Percentiles rank a stretch among this genome's conserved stretches.
phyloP scores from a whole-genome alignment of 306 rosid genomes.

The Fagus crenata region DNA sequence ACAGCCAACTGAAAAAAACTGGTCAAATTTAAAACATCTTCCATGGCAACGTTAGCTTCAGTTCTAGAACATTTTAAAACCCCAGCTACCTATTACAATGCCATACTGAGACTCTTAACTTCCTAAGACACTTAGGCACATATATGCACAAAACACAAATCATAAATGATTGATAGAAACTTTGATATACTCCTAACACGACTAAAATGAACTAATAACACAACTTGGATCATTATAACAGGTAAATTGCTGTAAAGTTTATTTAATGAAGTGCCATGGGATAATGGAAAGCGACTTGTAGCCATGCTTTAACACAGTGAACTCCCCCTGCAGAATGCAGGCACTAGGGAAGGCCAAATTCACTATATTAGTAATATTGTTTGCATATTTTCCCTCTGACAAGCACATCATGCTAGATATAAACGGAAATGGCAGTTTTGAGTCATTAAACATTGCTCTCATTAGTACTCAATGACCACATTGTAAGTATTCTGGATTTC shows the following conservation, averaged over 20 bases:
- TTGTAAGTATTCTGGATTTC: background rate
- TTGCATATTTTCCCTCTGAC: background rate
- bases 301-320: background rate
- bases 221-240: background rate
- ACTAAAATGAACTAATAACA: background rate
- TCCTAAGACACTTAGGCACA: no score
- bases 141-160: background rate
- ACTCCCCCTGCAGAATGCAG: background rate
- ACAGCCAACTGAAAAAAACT: background rate
- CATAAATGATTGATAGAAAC: background rate
- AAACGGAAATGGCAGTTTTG: background rate
- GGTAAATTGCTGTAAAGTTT: background rate
- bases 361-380: background rate
- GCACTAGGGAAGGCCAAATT: background rate
- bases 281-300: background rate
- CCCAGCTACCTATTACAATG: background rate
- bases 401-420: background rate
- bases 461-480: background rate
- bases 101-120: background rate
- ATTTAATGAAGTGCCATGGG: background rate
- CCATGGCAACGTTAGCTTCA: background rate
- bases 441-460: background rate
- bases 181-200: background rate
- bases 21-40: background rate
- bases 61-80: background rate